phyloP scores from a whole-genome alignment of 2,329 filamentous ascomycete genomes.

The Diaporthe batatas region DNA sequence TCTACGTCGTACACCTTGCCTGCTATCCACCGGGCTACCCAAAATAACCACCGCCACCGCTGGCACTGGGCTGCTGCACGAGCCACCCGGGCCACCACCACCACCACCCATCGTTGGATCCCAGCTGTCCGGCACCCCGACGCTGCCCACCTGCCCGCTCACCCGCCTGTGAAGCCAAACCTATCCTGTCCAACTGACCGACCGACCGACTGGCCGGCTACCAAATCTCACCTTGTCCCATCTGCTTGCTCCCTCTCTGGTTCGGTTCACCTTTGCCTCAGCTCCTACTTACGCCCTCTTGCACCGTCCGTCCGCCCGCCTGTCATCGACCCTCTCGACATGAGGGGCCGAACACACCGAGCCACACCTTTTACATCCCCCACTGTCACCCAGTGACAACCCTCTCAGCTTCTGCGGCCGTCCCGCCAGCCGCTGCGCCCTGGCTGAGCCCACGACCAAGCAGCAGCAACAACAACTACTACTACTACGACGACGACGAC shows the following conservation, averaged over 20 bases:
- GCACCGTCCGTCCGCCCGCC: constrained; percentile 12
- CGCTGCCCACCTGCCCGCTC: neutral
- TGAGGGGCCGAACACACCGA: constrained; percentile 34
- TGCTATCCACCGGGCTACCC: neutral
- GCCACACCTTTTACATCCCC: constrained; percentile 15
- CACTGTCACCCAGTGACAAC: constrained; percentile 11
- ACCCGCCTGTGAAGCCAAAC: constrained; percentile 10
- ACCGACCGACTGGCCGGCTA: constrained; percentile 20
- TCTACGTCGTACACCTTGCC: neutral
- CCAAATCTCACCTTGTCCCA: constrained; percentile 36
- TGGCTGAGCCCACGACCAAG: constrained; percentile 6
- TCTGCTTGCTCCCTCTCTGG: constrained; percentile 23
- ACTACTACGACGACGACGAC: too few species aligned
- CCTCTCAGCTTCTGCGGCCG: constrained; percentile 3
- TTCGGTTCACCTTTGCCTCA: constrained; percentile 26
- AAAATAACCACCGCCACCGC: constrained; percentile 3
- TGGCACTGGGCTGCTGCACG: neutral
- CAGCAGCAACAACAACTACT: neutral
- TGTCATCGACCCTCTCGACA: constrained; percentile 37
- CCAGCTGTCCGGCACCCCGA: constrained; percentile 30
- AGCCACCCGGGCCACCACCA: neutral
- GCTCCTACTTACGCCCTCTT: constrained; percentile 16
- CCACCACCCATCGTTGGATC: neutral
- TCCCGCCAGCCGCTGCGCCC: constrained; percentile 5
- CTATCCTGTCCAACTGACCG: constrained; percentile 9